Evolutionary conservation across 2,329 filamentous ascomycete genomes (phyloP).

Genomic region (Curvularia hawaiiensis): DNA sequence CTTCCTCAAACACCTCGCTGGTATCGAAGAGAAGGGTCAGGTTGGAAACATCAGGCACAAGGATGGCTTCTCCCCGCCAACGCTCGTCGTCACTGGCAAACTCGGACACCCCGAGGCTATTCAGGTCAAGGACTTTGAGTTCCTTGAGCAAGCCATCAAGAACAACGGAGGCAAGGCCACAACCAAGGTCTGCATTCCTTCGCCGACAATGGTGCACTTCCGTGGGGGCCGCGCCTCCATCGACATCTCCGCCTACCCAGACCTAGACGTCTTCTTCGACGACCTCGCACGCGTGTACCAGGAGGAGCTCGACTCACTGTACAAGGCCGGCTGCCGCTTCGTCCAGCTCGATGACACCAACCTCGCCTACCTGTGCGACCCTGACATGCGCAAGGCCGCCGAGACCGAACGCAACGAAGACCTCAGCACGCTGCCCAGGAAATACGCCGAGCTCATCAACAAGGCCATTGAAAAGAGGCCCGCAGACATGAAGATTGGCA

Average conservation of each 20-base stretch:
- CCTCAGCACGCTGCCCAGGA: conserved; percentile 54
- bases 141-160: conserved; percentile 57
- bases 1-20: conserved; percentile 60
- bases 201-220: conserved; percentile 66
- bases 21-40: conserved; percentile 59
- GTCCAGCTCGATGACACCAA: conserved; percentile 66
- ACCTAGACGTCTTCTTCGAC: conserved; percentile 61
- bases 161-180: conserved; percentile 46
- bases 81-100: conserved; percentile 60
- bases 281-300: conserved; percentile 62
- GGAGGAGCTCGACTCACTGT: conserved; percentile 59
- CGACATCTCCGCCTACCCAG: conserved; percentile 59
- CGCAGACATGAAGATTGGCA: conserved; percentile 60
- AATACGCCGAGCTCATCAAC: conserved; percentile 63
- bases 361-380: conserved; percentile 64
- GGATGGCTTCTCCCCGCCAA: conserved; percentile 58
- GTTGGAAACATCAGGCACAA: conserved; percentile 49
- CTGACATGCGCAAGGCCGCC: conserved; percentile 60
- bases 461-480: conserved; percentile 58
- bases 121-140: conserved; percentile 62
- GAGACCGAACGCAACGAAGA: conserved; percentile 57
- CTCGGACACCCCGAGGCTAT: conserved; percentile 58
- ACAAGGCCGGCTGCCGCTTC: conserved; percentile 61
- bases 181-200: conserved; percentile 63
- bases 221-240: conserved; percentile 60